Evolutionary conservation across 768 basidiomycete species (phyloP), one percentile per base, ranked within the genome.

Genomic region (Auricularia auricula-judae): DNA sequence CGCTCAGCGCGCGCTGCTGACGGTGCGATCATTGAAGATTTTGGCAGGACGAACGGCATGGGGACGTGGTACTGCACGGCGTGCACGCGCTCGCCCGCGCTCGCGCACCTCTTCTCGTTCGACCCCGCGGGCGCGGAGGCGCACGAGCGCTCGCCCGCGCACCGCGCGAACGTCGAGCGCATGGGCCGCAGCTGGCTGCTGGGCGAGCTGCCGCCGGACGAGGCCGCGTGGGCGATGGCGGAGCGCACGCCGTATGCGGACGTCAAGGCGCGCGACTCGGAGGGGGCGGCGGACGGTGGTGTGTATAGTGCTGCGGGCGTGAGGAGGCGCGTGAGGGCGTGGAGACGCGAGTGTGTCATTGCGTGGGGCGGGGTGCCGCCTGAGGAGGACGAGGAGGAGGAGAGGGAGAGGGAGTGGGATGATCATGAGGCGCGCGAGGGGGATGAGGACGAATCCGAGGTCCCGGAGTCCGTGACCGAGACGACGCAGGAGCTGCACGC

Each of bases 161-260:
- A 73, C 56, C 64, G 63, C 5, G 66, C 39, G 16, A 64, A 66
- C 36, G 66, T 68, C 21, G 64, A 66, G 23, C 69, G 69, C 2
- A 67, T 70, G 47, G 71, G 70, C 71, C 72, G 70, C 34, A 72
- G 72, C 70, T 69, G 73, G 34, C 67, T 68, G 4, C 76, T 74
- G 60, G 76, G 82, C n/a, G 82, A 83, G 65, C 75, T 79, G 11
- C 76, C 82, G 29, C 72, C 73, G 43, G 81, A 83, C 68, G 68
- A 82, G 67, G 77, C 85, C 39, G 79, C 80, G 3, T 84, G 76
- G 54, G 71, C 76, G 12, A 81, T 78, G 0, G 73, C 85, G 4
- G 73, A 77, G 59, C 82, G 80, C 1, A 83, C 80, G 23, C 75
- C 78, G 72, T 74, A 74, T 16, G 82, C 80, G 3, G 75, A 79